Evolutionary conservation across 345 rosid genomes (phyloP).

Genomic region (Euclidium syriacum): DNA sequence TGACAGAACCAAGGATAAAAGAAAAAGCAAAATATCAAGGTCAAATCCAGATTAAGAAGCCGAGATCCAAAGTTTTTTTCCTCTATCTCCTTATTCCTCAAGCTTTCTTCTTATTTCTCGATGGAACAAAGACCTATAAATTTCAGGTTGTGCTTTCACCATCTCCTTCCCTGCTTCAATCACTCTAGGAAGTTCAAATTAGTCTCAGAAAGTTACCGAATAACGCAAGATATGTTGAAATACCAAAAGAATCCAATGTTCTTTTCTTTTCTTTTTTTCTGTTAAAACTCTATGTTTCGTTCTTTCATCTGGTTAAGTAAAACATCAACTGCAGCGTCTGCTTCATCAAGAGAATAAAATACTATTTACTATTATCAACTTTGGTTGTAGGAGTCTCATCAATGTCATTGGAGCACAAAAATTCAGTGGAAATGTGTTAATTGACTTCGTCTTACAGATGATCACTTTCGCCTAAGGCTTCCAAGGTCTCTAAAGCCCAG

Average conservation of each 20-base stretch:
- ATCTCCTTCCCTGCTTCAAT: constrained; percentile 44
- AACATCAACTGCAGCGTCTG: constrained; percentile 38
- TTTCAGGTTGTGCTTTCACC: constrained; percentile 43
- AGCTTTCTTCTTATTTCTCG: too few relatives aligned
- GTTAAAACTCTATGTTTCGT: constrained; percentile 22
- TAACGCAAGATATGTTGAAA: constrained; percentile 49
- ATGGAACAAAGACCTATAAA: too few relatives aligned
- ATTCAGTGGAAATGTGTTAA: constrained; percentile 47
- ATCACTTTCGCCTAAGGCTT: constrained; percentile 41
- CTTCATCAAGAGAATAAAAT: constrained; percentile 48
- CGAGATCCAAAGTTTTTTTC: too few relatives aligned
- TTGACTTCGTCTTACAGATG: constrained; percentile 48
- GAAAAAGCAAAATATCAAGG: too few relatives aligned
- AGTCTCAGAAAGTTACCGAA: constrained; percentile 45
- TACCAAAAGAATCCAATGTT: constrained; percentile 34
- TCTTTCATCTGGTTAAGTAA: constrained; percentile 34
- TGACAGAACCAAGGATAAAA: too few relatives aligned
- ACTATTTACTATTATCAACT: constrained; percentile 32
- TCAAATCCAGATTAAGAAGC: too few relatives aligned
- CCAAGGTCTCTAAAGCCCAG: constrained; percentile 41
- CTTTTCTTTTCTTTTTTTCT: too few relatives aligned
- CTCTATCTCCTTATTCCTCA: too few relatives aligned
- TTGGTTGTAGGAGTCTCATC: constrained; percentile 18
- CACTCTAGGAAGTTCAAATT: constrained; percentile 26
- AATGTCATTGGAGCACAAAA: background rate